Percentiles rank a stretch among this genome's conserved stretches.
These are phyloP conservation scores for Talaromyces albobiverticillius DNA, from an alignment of 2,329 filamentous ascomycete genomes.

Conservation along the genomic window DNA sequence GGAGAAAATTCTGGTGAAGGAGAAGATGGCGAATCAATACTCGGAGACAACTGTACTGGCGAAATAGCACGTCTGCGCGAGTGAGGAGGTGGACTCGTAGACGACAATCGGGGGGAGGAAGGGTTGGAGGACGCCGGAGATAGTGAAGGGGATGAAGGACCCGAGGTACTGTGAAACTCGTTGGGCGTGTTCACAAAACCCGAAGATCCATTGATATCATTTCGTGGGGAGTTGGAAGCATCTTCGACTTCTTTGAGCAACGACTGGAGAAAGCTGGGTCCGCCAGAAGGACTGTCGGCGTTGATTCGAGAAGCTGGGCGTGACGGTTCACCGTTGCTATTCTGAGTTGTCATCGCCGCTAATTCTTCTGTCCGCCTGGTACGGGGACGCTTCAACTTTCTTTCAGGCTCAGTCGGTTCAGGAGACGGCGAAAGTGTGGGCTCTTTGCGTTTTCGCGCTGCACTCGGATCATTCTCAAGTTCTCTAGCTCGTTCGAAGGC, in stretches of 20 bases:
- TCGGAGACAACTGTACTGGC: conserved; percentile 32
- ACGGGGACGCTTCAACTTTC: conserved; percentile 82
- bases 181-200: conserved; percentile 32
- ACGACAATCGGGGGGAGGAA: conserved; percentile 38
- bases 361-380: conserved; percentile 65
- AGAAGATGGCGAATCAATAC: conserved; percentile 51
- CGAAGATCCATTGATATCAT: conserved; percentile 30
- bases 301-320: conserved; percentile 33
- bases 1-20: conserved; percentile 72
- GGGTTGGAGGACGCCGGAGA: conserved; percentile 40
- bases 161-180: conserved; percentile 34
- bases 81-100: conserved; percentile 38
- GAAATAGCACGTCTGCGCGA: conserved; percentile 33
- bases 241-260: conserved; percentile 83
- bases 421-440: conserved; percentile 75
- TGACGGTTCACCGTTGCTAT: conserved; percentile 39
- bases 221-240: conserved; percentile 32
- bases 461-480: conserved; percentile 51
- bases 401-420: conserved; percentile 65
- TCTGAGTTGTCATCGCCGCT: conserved; percentile 44
- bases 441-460: conserved; percentile 50
- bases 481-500: conserved; percentile 83
- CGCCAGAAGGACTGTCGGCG: conserved; percentile 42
- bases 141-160: conserved; percentile 41
- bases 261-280: conserved; percentile 80